Conservation (phyloP, 768 basidiomycete species). For the Boletus rubescentipes region DNA sequence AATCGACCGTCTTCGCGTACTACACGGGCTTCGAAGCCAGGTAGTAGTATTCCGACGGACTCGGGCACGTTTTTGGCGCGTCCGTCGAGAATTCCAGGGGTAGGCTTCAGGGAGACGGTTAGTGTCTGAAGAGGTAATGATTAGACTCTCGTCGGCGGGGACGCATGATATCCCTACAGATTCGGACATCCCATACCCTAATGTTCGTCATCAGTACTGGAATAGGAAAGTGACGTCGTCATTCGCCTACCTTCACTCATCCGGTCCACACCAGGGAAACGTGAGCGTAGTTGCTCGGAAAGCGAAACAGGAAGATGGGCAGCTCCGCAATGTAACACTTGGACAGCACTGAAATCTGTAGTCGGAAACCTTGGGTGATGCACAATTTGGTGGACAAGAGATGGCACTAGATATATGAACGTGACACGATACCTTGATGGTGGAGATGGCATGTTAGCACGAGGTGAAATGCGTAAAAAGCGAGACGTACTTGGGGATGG, state of each 20-base stretch:
- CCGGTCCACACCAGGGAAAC: conserved; percentile 32
- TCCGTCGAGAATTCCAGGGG: conserved; percentile 46
- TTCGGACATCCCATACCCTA: conserved; percentile 77
- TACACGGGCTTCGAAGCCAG: conserved; percentile 65
- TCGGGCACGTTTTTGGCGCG: conserved; percentile 40
- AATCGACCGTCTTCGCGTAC: conserved; percentile 57
- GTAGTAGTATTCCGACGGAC: conserved; percentile 56
- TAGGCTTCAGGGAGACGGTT: conserved; percentile 43
- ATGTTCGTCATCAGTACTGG: conserved; percentile 1
- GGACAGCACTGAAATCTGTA: conserved; percentile 54
- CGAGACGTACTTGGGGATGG: conserved; percentile 55
- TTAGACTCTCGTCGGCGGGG: background rate
- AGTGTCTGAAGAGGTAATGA: conserved; percentile 47
- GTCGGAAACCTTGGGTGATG: conserved; percentile 47
- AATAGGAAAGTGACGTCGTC: background rate
- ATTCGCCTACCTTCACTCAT: conserved; percentile 46
- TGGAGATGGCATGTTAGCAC: background rate
- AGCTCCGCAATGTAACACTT: conserved; percentile 50
- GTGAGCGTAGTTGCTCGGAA: conserved; percentile 39
- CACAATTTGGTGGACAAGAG: conserved; percentile 62
- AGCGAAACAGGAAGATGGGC: conserved; percentile 66
- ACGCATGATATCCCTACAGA: conserved; percentile 41
- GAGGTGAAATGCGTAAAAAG: background rate
- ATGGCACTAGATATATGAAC: conserved; percentile 54
- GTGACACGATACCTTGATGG: conserved; percentile 53